Base-by-base conservation (phyloP, 1,139 yeast species). In the Taphrina confusa region DNA sequence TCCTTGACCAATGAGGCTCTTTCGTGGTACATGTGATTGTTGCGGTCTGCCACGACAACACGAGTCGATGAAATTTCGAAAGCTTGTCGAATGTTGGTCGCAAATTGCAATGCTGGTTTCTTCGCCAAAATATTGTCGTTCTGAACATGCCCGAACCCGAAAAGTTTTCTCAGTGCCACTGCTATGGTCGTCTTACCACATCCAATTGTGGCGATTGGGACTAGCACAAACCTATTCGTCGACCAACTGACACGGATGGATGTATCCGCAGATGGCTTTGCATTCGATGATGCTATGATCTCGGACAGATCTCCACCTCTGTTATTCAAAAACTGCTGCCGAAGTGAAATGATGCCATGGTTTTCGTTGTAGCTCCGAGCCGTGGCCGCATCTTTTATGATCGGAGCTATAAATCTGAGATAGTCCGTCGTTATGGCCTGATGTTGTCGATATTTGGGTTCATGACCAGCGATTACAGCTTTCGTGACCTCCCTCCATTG, bases 101-200 rank as follows among this genome's bases (percentile, higher is more conserved):
- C 81, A 55, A 89, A 74, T 66, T 78, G 77, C n/a, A 76, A 71
- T 61, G 78, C 79, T 6, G 72, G 54, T 56, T 65, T 64, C 69
- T 61, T 61, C n/a, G 59, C 76, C 1, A 78, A 74, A 34, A 89
- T 77, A 66, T 89, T 82, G 72, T 92, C 98, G 70, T 88, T 91
- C 70, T 90, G 96, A n/a, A 88, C 78, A 67, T 85, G 89, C 0
- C 80, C 83, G 86, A 95, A 85, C 0, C 75, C 73, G 61, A 76
- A 84, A 27, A 91, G 69, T 8, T 78, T 70, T 0, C 70, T 66
- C 46, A 92, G 73, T 0, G 92, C 84, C 50, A 80, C 72, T 2
- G 89, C 82, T 0, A 88, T 80, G 0, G 97, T 89, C 0, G 97
- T 90, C 70, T 94, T 94, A 6, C 99, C 99, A 71, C 97, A 89